Evolutionary conservation across 2,329 filamentous ascomycete genomes (phyloP).

Genomic region (Penicillium griseofulvum): DNA sequence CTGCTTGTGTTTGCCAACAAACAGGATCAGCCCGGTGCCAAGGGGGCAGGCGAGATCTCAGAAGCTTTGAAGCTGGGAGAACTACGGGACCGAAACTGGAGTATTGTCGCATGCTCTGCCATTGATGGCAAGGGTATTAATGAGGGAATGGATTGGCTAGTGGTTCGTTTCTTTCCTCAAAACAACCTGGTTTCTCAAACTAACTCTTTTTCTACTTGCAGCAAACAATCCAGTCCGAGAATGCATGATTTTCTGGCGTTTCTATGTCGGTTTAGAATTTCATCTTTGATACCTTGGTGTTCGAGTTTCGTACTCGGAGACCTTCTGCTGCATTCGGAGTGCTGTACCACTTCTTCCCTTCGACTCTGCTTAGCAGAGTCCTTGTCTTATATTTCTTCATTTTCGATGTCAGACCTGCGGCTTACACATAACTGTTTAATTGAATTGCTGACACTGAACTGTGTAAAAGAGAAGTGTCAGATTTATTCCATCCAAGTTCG

Average conservation of each 20-base stretch:
- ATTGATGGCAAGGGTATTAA: conserved; percentile 92
- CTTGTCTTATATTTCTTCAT: conserved; percentile 37
- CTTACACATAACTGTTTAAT: conserved; percentile 37
- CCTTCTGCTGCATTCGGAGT: conserved; percentile 24
- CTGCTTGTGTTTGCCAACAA: conserved; percentile 98
- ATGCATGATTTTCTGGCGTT: conserved; percentile 37
- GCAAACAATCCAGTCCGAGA: conserved; percentile 47
- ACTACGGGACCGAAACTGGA: conserved; percentile 96
- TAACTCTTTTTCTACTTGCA: conserved; percentile 13
- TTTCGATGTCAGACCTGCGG: conserved; percentile 19
- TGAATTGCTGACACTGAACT: conserved; percentile 14
- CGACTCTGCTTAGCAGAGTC: conserved; percentile 26
- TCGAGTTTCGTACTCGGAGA: conserved; percentile 13
- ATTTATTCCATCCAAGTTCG: not conserved
- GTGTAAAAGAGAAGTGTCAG: not conserved
- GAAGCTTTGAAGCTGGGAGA: conserved; percentile 88
- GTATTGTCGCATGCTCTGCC: conserved; percentile 94
- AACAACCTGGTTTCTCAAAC: conserved; percentile 15
- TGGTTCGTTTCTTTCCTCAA: conserved; percentile 57
- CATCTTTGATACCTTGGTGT: conserved; percentile 30
- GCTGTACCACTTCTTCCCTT: conserved; percentile 23
- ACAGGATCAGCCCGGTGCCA: conserved; percentile 95
- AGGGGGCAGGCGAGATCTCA: conserved; percentile 93
- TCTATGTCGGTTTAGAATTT: conserved; percentile 32
- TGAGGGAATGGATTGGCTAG: conserved; percentile 99